These are phyloP conservation scores for Gliomastix tumulicola DNA, from an alignment of 2,329 filamentous ascomycete genomes.

Conservation along the genomic window DNA sequence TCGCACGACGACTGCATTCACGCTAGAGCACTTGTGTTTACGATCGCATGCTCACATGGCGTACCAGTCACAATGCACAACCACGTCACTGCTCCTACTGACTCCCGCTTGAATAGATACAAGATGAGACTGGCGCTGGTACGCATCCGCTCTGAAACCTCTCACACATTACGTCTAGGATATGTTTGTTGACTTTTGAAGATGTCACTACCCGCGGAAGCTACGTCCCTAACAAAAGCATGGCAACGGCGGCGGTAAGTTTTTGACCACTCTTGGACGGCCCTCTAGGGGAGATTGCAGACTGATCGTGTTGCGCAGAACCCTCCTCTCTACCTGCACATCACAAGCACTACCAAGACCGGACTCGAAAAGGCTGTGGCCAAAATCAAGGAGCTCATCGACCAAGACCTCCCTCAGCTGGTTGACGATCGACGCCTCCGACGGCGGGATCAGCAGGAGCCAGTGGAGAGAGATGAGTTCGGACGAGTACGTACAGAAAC, in stretches of 20 bases:
- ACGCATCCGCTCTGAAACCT: slow-evolving; percentile 55
- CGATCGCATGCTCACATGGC: slow-evolving; percentile 65
- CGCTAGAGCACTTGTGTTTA: slow-evolving; percentile 42
- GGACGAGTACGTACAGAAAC: slow-evolving; percentile 77
- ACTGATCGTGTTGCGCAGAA: slow-evolving; percentile 62
- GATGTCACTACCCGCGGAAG: slow-evolving; percentile 98
- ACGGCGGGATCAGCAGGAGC: slow-evolving; percentile 69
- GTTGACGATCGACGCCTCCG: slow-evolving; percentile 92
- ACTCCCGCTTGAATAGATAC: slow-evolving; percentile 97
- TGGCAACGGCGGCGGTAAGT: slow-evolving; percentile 88
- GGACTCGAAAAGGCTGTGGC: slow-evolving; percentile 83
- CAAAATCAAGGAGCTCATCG: slow-evolving; percentile 91
- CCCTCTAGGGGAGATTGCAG: no score
- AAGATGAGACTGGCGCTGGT: slow-evolving; percentile 99
- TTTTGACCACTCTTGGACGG: neutral
- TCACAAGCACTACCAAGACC: slow-evolving; percentile 86
- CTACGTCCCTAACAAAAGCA: slow-evolving; percentile 95
- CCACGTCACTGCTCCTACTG: slow-evolving; percentile 85
- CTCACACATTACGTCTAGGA: no score
- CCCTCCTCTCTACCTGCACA: slow-evolving; percentile 88
- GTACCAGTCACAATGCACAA: no score
- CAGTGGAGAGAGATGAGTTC: slow-evolving; percentile 82
- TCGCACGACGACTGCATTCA: no score
- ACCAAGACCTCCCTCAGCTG: slow-evolving; percentile 89
- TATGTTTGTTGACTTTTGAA: slow-evolving; percentile 58